Evolutionary conservation across 768 basidiomycete species (phyloP), one percentile per base, ranked within the genome.

Genomic region (Lentinus tigrinus): DNA sequence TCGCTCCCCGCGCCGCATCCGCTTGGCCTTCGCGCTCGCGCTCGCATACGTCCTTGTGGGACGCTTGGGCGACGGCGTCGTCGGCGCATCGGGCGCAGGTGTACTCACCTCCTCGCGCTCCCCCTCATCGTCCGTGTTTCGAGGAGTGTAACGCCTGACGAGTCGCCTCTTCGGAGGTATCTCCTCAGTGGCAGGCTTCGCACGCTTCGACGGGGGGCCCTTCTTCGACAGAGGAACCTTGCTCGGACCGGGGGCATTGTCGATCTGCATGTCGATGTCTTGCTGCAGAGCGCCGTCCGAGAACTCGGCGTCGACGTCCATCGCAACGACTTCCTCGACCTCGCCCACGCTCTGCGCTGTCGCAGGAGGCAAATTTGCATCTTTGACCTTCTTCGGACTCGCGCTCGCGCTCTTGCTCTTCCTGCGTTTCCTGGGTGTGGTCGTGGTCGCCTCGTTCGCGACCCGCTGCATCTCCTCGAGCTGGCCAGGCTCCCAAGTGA

Each of bases 401-500:
- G 47, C 46, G 38, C 54, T 60, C 10, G 54, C 31, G 43, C 54
- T 56, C 14, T 56, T 54, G n/a, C 54, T 47, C 54, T 60, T 60
- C 6, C 31, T 42, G 13, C 57, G 43, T 26, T 49, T 40, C 23
- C 27, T 10, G 21, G 47, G 54, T 1, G 50, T 37, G 34, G 28
- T 6, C 47, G 5, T 37, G 37, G 19, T 69, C 61, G 9, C 70
- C 57, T 7, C 47, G 3, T 68, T 71, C 4, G 72, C 51, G 34
- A 27, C 73, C 61, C 39, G 69, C 66, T 57, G 70, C 70, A 36
- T 71, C 67, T 31, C 65, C 66, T 58, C 75, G 47, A 60, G 68
- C 68, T 63, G 72, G 44, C 27, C 72, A 61, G 63, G 63, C 39
- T 70, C 68, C 43, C 69, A 61, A 16, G 50, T 61, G 13, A 66